A percentile compares a stretch with the other conserved stretches of the same genome.
Evolutionary conservation across 495 filamentous ascomycete genomes (phyloP).

Genomic region (Platismatia glauca): DNA sequence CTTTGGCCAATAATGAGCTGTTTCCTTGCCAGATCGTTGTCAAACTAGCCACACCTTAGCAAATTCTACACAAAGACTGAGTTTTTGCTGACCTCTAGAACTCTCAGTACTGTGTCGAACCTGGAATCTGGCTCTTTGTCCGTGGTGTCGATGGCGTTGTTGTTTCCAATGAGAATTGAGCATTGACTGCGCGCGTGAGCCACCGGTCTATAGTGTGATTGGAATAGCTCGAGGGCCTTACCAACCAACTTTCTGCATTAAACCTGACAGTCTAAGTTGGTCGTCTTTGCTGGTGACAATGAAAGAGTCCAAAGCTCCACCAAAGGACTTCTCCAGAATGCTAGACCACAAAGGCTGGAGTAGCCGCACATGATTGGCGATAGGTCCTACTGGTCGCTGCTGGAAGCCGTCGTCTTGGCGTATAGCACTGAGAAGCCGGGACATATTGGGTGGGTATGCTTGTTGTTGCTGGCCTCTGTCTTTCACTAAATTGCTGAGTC

Average conservation of each 20-base stretch:
- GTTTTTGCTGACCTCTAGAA: slow-evolving; percentile 48
- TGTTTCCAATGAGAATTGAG: slow-evolving; percentile 58
- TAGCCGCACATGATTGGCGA: slow-evolving; percentile 67
- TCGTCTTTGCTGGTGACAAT: slow-evolving; percentile 70
- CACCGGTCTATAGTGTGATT: background rate
- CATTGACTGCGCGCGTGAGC: slow-evolving; percentile 35
- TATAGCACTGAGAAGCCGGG: slow-evolving; percentile 56
- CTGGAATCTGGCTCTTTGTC: slow-evolving; percentile 61
- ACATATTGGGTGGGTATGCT: slow-evolving; percentile 55
- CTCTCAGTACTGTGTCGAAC: slow-evolving; percentile 68
- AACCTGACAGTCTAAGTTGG: slow-evolving; percentile 46
- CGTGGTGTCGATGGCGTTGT: slow-evolving; percentile 48
- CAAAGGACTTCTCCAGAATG: slow-evolving; percentile 69
- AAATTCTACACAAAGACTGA: background rate
- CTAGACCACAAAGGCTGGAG: slow-evolving; percentile 73
- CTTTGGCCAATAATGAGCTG: slow-evolving; percentile 73
- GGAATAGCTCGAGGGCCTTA: slow-evolving; percentile 22
- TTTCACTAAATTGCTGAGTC: slow-evolving; percentile 41
- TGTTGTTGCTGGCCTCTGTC: slow-evolving; percentile 41
- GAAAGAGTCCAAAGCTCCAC: slow-evolving; percentile 58
- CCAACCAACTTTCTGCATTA: slow-evolving; percentile 56
- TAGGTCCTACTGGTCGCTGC: slow-evolving; percentile 70
- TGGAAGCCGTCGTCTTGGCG: slow-evolving; percentile 55
- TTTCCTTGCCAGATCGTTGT: slow-evolving; percentile 65
- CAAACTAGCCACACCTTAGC: slow-evolving; percentile 45